These are phyloP conservation scores for Rhizoctonia solani DNA, from an alignment of 1,284 basidiomycete species.

Conservation along the genomic window DNA sequence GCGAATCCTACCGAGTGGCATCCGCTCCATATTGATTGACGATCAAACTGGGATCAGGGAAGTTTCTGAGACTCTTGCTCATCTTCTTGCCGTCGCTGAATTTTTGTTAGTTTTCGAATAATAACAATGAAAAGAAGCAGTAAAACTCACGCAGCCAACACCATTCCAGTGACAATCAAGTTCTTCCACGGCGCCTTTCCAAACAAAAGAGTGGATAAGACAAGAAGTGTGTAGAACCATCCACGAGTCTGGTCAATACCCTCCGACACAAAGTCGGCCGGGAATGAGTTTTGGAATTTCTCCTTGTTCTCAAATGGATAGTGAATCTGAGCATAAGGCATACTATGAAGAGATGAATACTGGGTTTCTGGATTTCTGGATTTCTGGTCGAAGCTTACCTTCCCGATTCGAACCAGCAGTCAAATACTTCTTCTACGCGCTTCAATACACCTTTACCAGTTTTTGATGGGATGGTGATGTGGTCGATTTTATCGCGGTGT, in stretches of 20 bases:
- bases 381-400: no score
- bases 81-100: conserved; percentile 97
- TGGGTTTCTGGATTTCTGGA: no score
- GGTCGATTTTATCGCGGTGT: conserved; percentile 93
- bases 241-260: conserved; percentile 96
- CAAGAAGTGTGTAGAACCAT: conserved; percentile 99
- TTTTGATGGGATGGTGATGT: conserved; percentile 94
- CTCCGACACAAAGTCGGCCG: conserved; percentile 98
- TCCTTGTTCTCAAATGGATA: conserved; percentile 99
- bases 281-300: conserved; percentile 81
- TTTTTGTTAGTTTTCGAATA: conserved; percentile 13
- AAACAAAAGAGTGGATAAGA: conserved; percentile 94
- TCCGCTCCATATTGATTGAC: conserved; percentile 95
- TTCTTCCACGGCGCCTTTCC: conserved; percentile 98
- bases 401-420: conserved; percentile 99
- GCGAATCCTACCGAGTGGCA: conserved; percentile 72
- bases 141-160: conserved; percentile 80
- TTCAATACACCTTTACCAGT: conserved; percentile 86
- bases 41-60: conserved; percentile 94
- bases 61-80: conserved; percentile 98
- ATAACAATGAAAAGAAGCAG: background rate
- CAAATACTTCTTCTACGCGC: conserved; percentile 96
- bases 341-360: conserved; percentile 63
- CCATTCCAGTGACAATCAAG: conserved; percentile 93
- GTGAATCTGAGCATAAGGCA: conserved; percentile 98